Conservation (phyloP, 139 green algal genomes). For the Raphidocelis subcapitata region DNA sequence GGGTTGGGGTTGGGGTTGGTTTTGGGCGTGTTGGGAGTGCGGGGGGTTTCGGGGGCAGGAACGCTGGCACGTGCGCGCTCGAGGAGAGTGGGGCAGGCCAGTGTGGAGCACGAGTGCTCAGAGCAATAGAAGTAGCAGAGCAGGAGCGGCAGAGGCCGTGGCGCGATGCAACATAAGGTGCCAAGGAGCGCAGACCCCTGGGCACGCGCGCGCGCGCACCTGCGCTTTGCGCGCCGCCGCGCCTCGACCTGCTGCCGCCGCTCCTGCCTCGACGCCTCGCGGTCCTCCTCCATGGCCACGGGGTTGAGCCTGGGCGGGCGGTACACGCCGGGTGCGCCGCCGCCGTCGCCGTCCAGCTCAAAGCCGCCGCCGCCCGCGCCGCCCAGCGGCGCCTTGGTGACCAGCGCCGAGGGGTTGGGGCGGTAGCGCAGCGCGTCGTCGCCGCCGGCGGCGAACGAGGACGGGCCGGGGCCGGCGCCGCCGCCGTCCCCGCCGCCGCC, state of each 20-base stretch:
- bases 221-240: constrained; percentile 17
- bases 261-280: constrained; percentile 31
- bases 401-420: constrained; percentile 75
- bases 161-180: not conserved
- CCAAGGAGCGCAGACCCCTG: not conserved
- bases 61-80: no score
- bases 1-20: constrained; percentile 6
- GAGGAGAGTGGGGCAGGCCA: no score
- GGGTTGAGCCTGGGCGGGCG: constrained; percentile 84
- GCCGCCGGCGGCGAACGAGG: constrained; percentile 20
- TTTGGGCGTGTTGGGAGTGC: no score
- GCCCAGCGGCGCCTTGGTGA: constrained; percentile 47
- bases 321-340: constrained; percentile 70
- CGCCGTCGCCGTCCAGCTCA: constrained; percentile 28
- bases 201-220: not conserved
- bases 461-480: constrained; percentile 2
- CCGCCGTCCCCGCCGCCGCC: not conserved
- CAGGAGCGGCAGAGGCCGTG: no score
- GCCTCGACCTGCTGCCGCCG: constrained; percentile 5
- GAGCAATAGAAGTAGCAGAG: no score
- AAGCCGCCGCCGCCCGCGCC: constrained; percentile 1
- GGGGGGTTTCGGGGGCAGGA: no score
- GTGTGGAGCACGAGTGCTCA: no score
- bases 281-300: constrained; percentile 77
- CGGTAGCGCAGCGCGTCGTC: constrained; percentile 44